phyloP scores from a whole-genome alignment of 345 rosid species.

The Camelina sativa region DNA sequence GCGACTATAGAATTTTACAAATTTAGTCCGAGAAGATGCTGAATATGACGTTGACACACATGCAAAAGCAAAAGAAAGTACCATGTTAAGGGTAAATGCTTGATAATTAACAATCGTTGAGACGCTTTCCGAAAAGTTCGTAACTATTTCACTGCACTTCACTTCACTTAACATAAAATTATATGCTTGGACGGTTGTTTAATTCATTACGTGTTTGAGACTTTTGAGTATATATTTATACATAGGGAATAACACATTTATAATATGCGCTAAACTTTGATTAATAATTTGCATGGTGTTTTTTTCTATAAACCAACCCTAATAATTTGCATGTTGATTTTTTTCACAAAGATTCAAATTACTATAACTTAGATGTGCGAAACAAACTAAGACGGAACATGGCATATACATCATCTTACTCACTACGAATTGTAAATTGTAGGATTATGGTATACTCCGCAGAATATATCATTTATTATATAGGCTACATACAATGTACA shows the following conservation, averaged over 20 bases:
- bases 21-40: not conserved
- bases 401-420: no score
- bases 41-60: constrained; percentile 5
- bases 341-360: not conserved
- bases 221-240: not conserved
- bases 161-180: not conserved
- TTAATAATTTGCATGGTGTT: not conserved
- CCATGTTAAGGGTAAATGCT: not conserved
- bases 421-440: no score
- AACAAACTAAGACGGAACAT: no score
- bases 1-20: not conserved
- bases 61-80: constrained; percentile 10
- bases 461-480: no score
- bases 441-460: no score
- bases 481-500: no score
- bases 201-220: not conserved
- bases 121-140: not conserved
- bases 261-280: no score
- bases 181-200: not conserved
- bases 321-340: not conserved
- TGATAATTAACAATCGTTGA: not conserved
- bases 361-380: not conserved
- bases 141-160: not conserved
- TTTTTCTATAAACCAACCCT: no score
- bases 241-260: no score